A percentile compares a stretch with the other conserved stretches of the same genome.
phyloP scores from a whole-genome alignment of 176 grass and related monocot genomes.

The Olyra latifolia region DNA sequence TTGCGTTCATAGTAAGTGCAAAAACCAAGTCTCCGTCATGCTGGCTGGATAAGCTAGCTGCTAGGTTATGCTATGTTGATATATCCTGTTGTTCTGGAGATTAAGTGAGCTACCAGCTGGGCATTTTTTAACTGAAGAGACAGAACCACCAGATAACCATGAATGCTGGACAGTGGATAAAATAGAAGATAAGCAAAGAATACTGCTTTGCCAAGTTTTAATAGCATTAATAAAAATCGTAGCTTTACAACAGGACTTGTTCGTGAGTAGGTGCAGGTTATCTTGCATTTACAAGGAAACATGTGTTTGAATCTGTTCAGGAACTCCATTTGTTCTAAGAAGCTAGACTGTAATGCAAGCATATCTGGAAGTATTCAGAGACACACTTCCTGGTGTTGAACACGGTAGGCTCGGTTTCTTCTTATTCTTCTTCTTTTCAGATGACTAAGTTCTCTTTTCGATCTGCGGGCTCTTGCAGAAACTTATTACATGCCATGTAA shows the following conservation, averaged over 20 bases:
- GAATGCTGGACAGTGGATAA: too few species aligned
- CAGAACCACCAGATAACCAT: neutral
- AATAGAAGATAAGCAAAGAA: neutral
- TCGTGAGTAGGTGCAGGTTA: neutral
- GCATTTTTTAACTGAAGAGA: neutral
- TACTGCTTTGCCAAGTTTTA: neutral
- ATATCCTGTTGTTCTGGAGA: neutral
- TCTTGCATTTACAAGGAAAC: neutral
- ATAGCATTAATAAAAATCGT: neutral
- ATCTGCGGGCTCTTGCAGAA: neutral
- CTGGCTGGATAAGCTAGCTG: neutral
- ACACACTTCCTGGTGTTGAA: neutral
- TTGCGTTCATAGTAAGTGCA: neutral
- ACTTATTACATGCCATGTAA: neutral
- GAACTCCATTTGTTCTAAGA: neutral
- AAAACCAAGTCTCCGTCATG: neutral
- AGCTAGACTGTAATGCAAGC: neutral
- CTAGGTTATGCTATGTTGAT: neutral
- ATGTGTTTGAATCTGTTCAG: neutral
- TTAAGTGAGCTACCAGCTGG: neutral
- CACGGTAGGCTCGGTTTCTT: neutral
- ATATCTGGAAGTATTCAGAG: constrained; percentile 1
- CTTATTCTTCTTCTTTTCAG: neutral
- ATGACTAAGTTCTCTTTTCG: neutral
- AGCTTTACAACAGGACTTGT: neutral